Evolutionary conservation across 345 rosid species (phyloP), one percentile per base, ranked within the genome.

Genomic region (Mangifera indica): DNA sequence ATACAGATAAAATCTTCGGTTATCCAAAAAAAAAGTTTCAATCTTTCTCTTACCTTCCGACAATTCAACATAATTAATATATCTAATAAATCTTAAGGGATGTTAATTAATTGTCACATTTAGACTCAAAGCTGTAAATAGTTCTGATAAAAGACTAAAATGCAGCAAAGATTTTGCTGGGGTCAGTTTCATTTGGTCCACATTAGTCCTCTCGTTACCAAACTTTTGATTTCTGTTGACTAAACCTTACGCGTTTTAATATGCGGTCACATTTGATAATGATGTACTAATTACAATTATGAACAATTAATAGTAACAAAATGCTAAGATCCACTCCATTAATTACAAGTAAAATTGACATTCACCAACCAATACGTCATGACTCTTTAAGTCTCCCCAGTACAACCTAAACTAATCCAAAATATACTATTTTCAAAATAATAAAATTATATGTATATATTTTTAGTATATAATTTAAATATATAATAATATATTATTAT

Each of bases 181-280:
- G 32, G 32, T 29, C 32, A 29, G 32, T 29, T 29, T 29, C 32
- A 29, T 29, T 29, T 29, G 32, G 32, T 4, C 63, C 70, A 51
- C 71, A n/a, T 17, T 10, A 29, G 51, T 54, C 73, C 63, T 45
- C 55, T 25, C 63, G 9, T 58, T 26, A 24, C 65, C 46, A 45
- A 26, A 49, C 18, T 49, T 70, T 59, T 70, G 45, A 46, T 58
- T 59, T 10, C 56, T 7, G 46, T 25, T 21, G 24, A 18, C 15
- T 40, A 57, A 2, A 17, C 40, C 22, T 69, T 42, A 45, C 24
- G 25, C 2, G 12, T 70, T 70, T 66, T 15, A 66, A 29, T 29
- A 17, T 49, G 4, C 25, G 7, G 0, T 26, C 57, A 0, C 42
- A 49, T 66, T 49, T 2, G 26, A 32, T 4, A 25, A 49, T 18